Evolutionary conservation across 208 protist species (phyloP), one percentile per base, ranked within the genome.

Genomic region (Spongospora subterranea): DNA sequence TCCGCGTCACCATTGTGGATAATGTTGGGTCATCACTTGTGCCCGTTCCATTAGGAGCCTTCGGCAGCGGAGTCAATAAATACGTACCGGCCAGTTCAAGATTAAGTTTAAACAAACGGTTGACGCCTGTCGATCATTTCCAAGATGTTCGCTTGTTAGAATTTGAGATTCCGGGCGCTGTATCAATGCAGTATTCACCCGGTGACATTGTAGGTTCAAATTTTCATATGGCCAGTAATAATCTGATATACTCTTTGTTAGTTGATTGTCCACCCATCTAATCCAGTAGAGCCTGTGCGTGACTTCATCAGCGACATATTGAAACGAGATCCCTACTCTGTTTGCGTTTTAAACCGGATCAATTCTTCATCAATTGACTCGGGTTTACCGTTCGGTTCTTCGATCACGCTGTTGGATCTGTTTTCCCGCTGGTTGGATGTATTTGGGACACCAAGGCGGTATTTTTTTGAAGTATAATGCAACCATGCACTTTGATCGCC

Each of bases 391-490:
- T 45, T 20, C 40, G 71, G 71, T 35, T 6, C 13, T 6, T 17
- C n/a, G 71, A n/a, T 82, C 17, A 82, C 71, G 71, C 17, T 6
- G 35, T n/a, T 6, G 17, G 71, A 82, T 35, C 71, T 82, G 71
- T 82, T 82, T 35, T 6, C 35, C 71, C 71, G 71, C 35, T 89
- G 29, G 40, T 17, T 76, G 66, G 89, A 91, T 50, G 40, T 91
- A 90, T 91, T 91, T 40, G 89, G 89, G n/a, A 91, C 89, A 32
- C 89, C 89, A 11, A 1, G 89, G 17, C 45, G 89, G 13, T 64
- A 89, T 50, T 91, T 91, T 32, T 91, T 91, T 90, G 89, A 91
- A 50, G 88, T 90, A 46, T 35, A 32, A n/a, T 29, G 17, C 40
- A 32, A 20, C 20, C 17, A 29, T 88, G 45, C 45, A 32, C 17